Base-by-base conservation (phyloP, 345 rosid genomes). In the Iberis pinnata region DNA sequence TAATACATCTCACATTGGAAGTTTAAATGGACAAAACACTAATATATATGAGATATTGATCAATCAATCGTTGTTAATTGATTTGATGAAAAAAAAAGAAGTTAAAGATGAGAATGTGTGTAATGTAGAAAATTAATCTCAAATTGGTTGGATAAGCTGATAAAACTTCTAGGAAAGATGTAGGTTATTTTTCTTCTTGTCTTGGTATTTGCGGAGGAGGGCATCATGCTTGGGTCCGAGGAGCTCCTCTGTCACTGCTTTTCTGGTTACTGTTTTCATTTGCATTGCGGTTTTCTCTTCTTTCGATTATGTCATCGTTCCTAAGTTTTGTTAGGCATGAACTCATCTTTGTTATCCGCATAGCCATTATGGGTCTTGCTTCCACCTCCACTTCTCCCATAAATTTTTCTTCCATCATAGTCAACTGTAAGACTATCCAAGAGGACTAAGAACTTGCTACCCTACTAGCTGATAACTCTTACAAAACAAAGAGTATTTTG, bases 381-480 rank as follows among this genome's bases (percentile, higher is more conserved):
- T 15, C 65, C 65, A 45, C 57, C 61, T 60, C 40, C 56, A 5
- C 16, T 14, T 54, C 43, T 53, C 24, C 61, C 61, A 39, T 61
- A 33, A 17, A 24, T 15, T 49, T 67, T 67, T 45, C 41, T 60
- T n/a, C 62, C 72, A 18, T 53, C 61, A 35, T 60, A 54, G 7
- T 54, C 62, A 41, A 67, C 72, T 67, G 71, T 57, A 58, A 60
- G 16, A 43, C n/a, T 9, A 32, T 27, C 32, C n/a, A 32, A 32
- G 3, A 32, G 37, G 4, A 10, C 12, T 2, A 5, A 12, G 4
- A 32, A 12, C 37, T 55, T 54, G 43, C 32, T n/a, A 29, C 5
- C 14, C 25, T 2, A 27, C 36, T 26, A 44, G 51, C 18, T 14
- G 20, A 26, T 10, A 4, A 9, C 56, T 13, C n/a, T n/a, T 11